A percentile compares a stretch with the other conserved stretches of the same genome.
Conservation (phyloP, 1,139 yeast species). For the Magnusiomyces paraingens region DNA sequence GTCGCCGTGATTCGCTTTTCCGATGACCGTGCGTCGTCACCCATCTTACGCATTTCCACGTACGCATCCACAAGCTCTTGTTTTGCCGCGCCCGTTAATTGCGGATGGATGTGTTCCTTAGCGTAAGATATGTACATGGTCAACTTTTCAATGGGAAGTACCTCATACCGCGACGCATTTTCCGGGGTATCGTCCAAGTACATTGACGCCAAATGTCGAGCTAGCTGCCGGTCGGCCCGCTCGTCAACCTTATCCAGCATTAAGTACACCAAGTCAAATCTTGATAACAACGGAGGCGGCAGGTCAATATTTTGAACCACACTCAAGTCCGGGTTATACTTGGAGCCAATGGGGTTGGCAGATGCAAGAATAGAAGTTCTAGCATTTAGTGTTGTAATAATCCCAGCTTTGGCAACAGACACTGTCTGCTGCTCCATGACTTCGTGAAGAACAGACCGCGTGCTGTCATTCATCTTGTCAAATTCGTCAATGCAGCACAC, state of each 20-base stretch:
- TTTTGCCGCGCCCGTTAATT: conserved; percentile 71
- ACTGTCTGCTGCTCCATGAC: conserved; percentile 99
- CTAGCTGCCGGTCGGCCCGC: conserved; percentile 73
- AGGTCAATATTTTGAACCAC: conserved; percentile 92
- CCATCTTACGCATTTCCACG: conserved; percentile 89
- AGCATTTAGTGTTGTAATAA: conserved; percentile 92
- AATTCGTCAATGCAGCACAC: conserved; percentile 98
- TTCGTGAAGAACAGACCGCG: conserved; percentile 93
- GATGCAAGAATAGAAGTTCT: conserved; percentile 93
- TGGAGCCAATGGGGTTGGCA: conserved; percentile 95
- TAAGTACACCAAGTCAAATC: conserved; percentile 90
- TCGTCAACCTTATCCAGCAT: conserved; percentile 92
- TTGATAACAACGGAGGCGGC: conserved; percentile 90
- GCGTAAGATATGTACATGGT: conserved; percentile 90
- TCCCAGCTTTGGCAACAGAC: conserved; percentile 96
- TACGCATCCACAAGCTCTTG: conserved; percentile 82
- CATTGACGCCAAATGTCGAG: conserved; percentile 85
- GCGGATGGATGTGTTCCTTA: conserved; percentile 73
- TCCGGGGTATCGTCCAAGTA: conserved; percentile 84
- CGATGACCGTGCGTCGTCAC: conserved; percentile 80
- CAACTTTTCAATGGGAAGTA: conserved; percentile 79
- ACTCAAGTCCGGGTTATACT: conserved; percentile 87
- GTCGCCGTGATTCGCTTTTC: conserved; percentile 96
- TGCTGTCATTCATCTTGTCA: conserved; percentile 93
- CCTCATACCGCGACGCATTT: conserved; percentile 57